These are phyloP conservation scores for Aspergillus clavatus DNA, from an alignment of 2,329 filamentous ascomycete genomes.

Conservation along the genomic window DNA sequence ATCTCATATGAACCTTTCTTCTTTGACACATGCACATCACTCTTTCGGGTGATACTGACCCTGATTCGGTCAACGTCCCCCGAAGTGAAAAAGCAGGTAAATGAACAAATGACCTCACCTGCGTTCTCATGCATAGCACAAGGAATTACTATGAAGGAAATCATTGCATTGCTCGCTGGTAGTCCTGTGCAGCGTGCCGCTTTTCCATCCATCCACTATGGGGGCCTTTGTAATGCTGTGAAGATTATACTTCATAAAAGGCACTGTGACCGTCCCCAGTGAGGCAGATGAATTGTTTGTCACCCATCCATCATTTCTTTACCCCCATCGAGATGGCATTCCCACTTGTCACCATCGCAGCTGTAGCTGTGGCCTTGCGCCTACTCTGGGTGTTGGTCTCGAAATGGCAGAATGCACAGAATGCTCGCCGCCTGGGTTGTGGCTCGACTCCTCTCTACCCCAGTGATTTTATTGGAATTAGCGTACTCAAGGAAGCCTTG, in stretches of 20 bases:
- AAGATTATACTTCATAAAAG: not conserved
- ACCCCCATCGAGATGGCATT: not conserved
- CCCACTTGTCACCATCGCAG: conserved; percentile 13
- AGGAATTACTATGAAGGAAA: not conserved
- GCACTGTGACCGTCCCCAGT: not conserved
- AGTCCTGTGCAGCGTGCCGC: too few species aligned
- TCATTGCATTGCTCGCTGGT: not conserved
- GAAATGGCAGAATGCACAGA: conserved; percentile 24
- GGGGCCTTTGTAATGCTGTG: not conserved
- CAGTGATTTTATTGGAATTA: conserved; percentile 25
- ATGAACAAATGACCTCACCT: not conserved
- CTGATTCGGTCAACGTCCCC: too few species aligned
- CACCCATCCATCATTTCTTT: not conserved
- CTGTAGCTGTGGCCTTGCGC: conserved; percentile 21
- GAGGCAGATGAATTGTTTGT: not conserved
- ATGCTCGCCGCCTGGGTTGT: conserved; percentile 24
- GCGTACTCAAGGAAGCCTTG: conserved; percentile 19
- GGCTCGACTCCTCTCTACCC: conserved; percentile 22
- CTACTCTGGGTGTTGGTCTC: conserved; percentile 19
- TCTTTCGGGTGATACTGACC: too few species aligned
- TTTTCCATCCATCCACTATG: too few species aligned
- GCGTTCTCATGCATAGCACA: not conserved
- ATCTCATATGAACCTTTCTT: not conserved
- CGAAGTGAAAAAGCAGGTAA: not conserved
- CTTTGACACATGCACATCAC: not conserved